Evolutionary conservation across 495 filamentous ascomycete species (phyloP).

Genomic region (Penicillium cinerascens): DNA sequence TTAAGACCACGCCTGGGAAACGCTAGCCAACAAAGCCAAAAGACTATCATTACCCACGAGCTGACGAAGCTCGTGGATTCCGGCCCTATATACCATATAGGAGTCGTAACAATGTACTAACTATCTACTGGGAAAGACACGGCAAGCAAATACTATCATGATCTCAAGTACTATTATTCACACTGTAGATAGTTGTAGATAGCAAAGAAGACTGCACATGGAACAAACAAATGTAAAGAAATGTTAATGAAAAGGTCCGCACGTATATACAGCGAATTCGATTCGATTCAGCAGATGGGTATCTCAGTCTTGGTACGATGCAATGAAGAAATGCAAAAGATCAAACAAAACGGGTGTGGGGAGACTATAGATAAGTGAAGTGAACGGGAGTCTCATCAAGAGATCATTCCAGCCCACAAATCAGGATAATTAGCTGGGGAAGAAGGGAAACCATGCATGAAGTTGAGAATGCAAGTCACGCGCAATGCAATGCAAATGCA

Average conservation of each 20-base stretch:
- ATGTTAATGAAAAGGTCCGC: neutral
- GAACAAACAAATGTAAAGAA: neutral
- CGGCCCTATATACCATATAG: no score
- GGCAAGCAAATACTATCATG: neutral
- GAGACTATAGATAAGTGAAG: neutral
- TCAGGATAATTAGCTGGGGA: neutral
- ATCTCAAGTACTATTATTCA: neutral
- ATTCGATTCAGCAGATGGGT: constrained; percentile 9
- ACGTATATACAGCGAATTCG: constrained; percentile 1
- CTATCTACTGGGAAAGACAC: neutral
- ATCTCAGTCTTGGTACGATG: constrained; percentile 12
- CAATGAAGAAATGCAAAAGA: constrained; percentile 1
- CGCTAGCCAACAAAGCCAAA: no score
- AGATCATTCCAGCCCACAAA: neutral
- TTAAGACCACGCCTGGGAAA: no score
- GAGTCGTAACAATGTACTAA: no score
- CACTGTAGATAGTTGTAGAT: neutral
- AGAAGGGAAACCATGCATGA: neutral
- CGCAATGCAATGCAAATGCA: constrained; percentile 16
- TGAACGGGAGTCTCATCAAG: neutral
- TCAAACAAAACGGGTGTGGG: neutral
- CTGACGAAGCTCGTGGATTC: no score
- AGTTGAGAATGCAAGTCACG: constrained; percentile 4
- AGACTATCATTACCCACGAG: no score
- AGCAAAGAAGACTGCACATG: neutral